Conservation (phyloP, 169 alveolate genomes). For the Perkinsus chesapeaki region DNA sequence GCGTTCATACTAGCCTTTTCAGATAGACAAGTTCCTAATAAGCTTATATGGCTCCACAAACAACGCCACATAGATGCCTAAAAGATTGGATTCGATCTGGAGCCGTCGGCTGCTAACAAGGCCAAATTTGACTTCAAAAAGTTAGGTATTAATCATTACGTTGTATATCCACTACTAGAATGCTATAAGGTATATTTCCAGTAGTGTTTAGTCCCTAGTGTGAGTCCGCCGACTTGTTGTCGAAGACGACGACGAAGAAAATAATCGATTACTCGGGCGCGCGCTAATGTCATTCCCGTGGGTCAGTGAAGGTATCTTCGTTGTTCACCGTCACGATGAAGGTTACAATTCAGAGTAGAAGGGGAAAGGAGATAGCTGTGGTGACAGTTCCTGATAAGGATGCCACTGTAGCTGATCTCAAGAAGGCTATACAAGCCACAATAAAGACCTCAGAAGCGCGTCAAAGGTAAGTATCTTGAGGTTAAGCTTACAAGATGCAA, state of each 20-base stretch:
- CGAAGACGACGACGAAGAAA: no score
- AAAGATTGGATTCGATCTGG: no score
- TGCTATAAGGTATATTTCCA: no score
- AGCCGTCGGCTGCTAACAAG: no score
- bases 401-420: neutral
- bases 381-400: neutral
- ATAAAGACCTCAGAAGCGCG: neutral
- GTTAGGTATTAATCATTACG: no score
- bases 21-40: no score
- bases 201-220: neutral
- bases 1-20: no score
- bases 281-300: neutral
- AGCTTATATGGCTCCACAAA: no score
- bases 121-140: no score
- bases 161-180: no score
- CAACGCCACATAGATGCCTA: no score
- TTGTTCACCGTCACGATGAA: neutral
- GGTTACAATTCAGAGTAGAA: neutral
- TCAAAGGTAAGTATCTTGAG: neutral
- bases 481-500: neutral
- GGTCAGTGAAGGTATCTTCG: neutral
- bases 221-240: no score
- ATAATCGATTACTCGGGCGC: neutral
- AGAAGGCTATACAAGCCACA: neutral
- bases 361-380: neutral